These are phyloP conservation scores for Pelargonium australe DNA, from an alignment of 441 rosid genomes.

Conservation along the genomic window DNA sequence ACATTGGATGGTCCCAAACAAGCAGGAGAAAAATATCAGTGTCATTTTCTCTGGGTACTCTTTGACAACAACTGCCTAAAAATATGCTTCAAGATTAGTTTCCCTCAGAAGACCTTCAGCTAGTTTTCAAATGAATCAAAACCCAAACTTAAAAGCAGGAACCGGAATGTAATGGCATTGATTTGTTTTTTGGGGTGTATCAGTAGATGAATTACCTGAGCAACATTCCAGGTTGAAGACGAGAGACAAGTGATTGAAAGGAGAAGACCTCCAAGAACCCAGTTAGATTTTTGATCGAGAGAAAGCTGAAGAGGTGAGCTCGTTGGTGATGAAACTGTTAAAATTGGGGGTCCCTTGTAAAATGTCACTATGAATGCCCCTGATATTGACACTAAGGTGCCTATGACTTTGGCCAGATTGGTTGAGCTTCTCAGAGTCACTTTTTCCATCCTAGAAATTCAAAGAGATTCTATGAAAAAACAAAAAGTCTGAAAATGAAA, in stretches of 20 bases:
- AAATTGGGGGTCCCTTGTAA: conserved; percentile 25
- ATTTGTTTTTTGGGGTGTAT: too few relatives aligned
- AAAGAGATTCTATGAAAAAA: background rate
- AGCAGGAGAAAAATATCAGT: conserved; percentile 34
- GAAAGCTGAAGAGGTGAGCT: background rate
- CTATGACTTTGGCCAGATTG: conserved; percentile 36
- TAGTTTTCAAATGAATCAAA: background rate
- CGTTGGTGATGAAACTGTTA: background rate
- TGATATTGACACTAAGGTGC: conserved; percentile 21
- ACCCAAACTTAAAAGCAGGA: background rate
- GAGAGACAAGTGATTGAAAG: conserved; percentile 21
- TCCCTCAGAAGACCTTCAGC: background rate
- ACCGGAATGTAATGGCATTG: background rate
- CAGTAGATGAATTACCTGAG: conserved; percentile 29
- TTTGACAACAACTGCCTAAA: conserved; percentile 40
- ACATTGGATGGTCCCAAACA: conserved; percentile 34
- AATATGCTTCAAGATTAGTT: background rate
- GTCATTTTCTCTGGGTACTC: conserved; percentile 41
- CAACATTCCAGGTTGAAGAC: conserved; percentile 37
- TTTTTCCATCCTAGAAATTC: conserved; percentile 35
- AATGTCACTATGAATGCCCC: conserved; percentile 36
- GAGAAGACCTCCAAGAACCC: conserved; percentile 45
- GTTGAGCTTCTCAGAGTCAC: conserved; percentile 30
- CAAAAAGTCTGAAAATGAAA: too few relatives aligned
- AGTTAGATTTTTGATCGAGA: conserved; percentile 22